Conservation (phyloP, 2,329 filamentous ascomycete species). For the Arthrobotrys sinensis region DNA sequence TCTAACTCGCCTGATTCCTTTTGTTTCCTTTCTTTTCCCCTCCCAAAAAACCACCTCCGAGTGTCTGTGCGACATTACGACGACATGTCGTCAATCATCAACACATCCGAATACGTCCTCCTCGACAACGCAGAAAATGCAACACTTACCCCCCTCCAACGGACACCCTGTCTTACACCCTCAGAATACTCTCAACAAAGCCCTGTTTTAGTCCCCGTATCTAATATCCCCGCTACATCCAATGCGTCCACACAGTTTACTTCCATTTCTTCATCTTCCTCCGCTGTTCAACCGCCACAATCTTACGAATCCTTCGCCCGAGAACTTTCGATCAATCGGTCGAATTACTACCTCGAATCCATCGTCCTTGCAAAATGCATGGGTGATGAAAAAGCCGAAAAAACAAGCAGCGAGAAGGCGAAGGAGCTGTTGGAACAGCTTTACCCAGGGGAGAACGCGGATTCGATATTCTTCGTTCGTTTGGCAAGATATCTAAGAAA, state of each 20-base stretch:
- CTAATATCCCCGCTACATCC: not conserved
- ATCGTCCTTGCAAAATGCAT: constrained; percentile 21
- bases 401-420: not conserved
- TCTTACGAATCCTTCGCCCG: constrained; percentile 37
- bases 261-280: not conserved
- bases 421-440: constrained; percentile 22
- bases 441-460: constrained; percentile 24
- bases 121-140: constrained; percentile 56
- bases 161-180: constrained; percentile 24
- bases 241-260: constrained; percentile 6
- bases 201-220: not conserved
- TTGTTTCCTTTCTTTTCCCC: not conserved
- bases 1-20: not conserved
- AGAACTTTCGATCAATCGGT: constrained; percentile 9
- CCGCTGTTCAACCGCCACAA: not conserved
- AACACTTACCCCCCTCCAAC: constrained; percentile 35
- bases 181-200: constrained; percentile 24
- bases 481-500: constrained; percentile 25
- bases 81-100: constrained; percentile 48
- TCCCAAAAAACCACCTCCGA: not conserved
- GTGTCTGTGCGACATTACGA: not conserved
- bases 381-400: constrained; percentile 9
- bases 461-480: not conserved
- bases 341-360: constrained; percentile 42
- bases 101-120: constrained; percentile 47